Evolutionary conservation across 352 stramenopile genomes (phyloP).

Genomic region (Globisporangium yorkense): DNA sequence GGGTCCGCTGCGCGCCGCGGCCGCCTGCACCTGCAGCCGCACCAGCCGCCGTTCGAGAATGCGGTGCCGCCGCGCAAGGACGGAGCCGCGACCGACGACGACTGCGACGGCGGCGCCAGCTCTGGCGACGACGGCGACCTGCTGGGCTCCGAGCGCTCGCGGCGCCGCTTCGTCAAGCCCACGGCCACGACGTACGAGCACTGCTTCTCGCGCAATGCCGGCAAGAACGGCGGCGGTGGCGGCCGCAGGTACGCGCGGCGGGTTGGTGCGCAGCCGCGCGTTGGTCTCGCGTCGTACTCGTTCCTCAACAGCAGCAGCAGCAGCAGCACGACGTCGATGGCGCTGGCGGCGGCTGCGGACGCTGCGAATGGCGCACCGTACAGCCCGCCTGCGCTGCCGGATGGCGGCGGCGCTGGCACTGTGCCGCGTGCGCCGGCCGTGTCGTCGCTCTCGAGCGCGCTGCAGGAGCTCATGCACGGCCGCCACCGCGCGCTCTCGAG

Average conservation of each 20-base stretch:
- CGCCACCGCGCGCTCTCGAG: conserved; percentile 33
- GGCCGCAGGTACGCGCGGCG: conserved; percentile 7
- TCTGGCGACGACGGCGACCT: background rate
- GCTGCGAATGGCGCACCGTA: too few relatives aligned
- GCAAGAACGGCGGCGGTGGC: background rate
- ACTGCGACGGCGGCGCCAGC: conserved; percentile 1
- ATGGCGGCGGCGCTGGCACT: background rate
- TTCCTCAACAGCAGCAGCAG: conserved; percentile 13
- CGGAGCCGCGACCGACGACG: background rate
- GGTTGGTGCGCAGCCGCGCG: conserved; percentile 1
- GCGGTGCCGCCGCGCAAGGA: background rate
- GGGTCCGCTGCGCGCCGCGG: conserved; percentile 1
- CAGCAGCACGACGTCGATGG: conserved; percentile 5
- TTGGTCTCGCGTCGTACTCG: conserved; percentile 13
- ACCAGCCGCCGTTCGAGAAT: background rate
- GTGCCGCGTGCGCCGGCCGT: conserved; percentile 12
- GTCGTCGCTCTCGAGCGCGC: conserved; percentile 46
- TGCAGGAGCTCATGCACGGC: conserved; percentile 42
- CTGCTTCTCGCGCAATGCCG: conserved; percentile 31
- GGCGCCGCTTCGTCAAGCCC: conserved; percentile 47
- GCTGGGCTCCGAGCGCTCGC: conserved; percentile 11
- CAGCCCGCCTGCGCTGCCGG: background rate
- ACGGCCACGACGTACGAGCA: conserved; percentile 39
- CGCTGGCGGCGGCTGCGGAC: background rate
- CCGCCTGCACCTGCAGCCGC: background rate